Evolutionary conservation across 345 rosid species (phyloP), one percentile per base, ranked within the genome.

Genomic region (Eucalyptus virginea): DNA sequence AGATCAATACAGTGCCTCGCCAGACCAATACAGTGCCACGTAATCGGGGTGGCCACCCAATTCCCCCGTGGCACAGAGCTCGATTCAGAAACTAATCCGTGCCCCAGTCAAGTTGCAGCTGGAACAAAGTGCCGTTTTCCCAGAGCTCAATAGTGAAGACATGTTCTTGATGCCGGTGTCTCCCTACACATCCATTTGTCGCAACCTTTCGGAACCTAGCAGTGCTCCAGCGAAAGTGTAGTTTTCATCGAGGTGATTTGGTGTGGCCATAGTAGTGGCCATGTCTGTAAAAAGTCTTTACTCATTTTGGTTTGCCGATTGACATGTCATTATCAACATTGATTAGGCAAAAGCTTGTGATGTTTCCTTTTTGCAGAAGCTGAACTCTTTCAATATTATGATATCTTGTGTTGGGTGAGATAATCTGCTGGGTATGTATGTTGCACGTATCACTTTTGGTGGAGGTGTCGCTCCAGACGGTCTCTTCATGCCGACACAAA

Each of bases 41-140:
- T 51, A 86, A 54, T 30, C 24, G 51, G 42, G 90, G 86, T 37
- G 87, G 90, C 37, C 89, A 90, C 45, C 94, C 88, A 23, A 94
- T 90, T 88, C 92, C 89, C 87, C 97, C 95, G 0, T 94, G 98
- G 97, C 89, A 89, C 30, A 95, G 98, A 90, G 95, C 94, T 86
- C 93, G 94, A 65, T 92, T 92, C 90, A 92, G 91, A 45, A 88
- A 93, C 92, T 95, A 88, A 92, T 90, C 47, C 12, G 5, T 60
- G 85, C 47, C 85, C 30, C 47, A 23, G 30, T 77, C 44, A 77
- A 77, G 85, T 40, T 21, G 47, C 47, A 23, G 47, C 47, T 77
- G 85, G 85, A 77, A 77, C 47, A 23, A 40, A 77, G 16, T 77
- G 47, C 30, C 6, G 85, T 40, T 77, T 37, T 11, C 85, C 85